phyloP scores from a whole-genome alignment of 129 eudicot genomes.

The Flaveria ramosissima region DNA sequence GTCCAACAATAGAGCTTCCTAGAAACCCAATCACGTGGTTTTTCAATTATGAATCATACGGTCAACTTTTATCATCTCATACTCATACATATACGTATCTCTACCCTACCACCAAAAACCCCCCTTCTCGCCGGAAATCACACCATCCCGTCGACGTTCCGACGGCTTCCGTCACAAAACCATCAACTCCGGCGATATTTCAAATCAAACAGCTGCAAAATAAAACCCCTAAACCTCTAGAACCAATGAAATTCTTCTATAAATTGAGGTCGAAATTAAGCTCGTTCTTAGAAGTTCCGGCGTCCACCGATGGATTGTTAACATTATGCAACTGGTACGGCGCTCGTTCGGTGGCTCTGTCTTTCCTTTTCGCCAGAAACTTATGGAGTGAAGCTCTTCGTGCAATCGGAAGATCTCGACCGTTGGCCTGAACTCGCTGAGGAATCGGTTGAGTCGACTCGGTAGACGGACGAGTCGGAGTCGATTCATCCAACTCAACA shows the following conservation, averaged over 20 bases:
- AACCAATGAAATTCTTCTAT: background rate
- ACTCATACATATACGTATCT: background rate
- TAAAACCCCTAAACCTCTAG: background rate
- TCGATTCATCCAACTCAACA: background rate
- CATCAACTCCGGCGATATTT: background rate
- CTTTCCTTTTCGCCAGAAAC: slow-evolving; percentile 70
- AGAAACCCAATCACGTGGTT: slow-evolving; percentile 5
- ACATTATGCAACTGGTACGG: slow-evolving; percentile 34
- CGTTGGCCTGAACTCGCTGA: slow-evolving; percentile 5
- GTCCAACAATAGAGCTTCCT: background rate
- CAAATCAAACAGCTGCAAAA: background rate
- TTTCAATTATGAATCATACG: background rate
- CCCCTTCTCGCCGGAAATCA: background rate
- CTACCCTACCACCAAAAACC: no score
- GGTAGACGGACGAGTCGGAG: no score
- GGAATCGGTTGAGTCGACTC: slow-evolving; percentile 1
- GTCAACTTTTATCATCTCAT: background rate
- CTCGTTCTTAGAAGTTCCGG: slow-evolving; percentile 24
- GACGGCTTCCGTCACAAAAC: background rate
- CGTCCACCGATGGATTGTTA: background rate
- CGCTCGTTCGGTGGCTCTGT: slow-evolving; percentile 45
- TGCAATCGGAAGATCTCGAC: slow-evolving; percentile 59
- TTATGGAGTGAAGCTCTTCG: slow-evolving; percentile 65
- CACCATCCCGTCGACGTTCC: background rate
- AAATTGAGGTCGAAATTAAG: slow-evolving; percentile 49